Evolutionary conservation across 2,329 filamentous ascomycete species (phyloP), one percentile per base, ranked within the genome.

Genomic region (Teratosphaeria destructans): DNA sequence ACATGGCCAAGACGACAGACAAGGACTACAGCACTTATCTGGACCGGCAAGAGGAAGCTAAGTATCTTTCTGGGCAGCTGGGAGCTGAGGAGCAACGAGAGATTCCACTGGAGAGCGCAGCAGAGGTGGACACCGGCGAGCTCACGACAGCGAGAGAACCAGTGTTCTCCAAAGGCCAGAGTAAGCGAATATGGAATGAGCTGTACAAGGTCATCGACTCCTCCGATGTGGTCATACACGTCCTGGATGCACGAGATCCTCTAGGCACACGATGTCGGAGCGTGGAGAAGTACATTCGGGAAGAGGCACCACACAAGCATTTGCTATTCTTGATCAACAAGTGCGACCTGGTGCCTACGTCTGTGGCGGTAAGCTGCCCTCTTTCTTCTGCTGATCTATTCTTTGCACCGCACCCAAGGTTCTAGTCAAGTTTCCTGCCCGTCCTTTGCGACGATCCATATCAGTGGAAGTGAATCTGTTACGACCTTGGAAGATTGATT

Each of bases 401-500:
- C 3, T 54, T 69, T 71, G 71, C 75, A 66, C 79, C 7, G 5
- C 39, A 39, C 82, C 86, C 86, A 89, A 85, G 81, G 91, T 94
- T 90, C 62, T 95, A 94, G 93, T 95, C 89, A 89, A 87, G 86
- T 80, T 84, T 80, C 81, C 83, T 83, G 85, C 86, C 84, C 82
- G 78, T 77, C 75, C 47, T 49, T 23, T 49, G 43, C 43, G 43
- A 49, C 43, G 43, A 49, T 49, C 43, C 43, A 57, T 54, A 75
- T 78, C 81, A 74, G 85, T 94, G 89, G 87, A 86, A 86, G 84
- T 80, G 35, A 77, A 77, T 90, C 92, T 95, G 94, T 99, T 99
- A 99, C 89, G 90, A 88, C 88, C 85, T 90, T 96, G 94, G 94
- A 87, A 97, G 84, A 99, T 86, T 75, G 80, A 96, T 81, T 81